Evolutionary conservation across 768 basidiomycete genomes (phyloP).

Genomic region (Trametes meyenii): DNA sequence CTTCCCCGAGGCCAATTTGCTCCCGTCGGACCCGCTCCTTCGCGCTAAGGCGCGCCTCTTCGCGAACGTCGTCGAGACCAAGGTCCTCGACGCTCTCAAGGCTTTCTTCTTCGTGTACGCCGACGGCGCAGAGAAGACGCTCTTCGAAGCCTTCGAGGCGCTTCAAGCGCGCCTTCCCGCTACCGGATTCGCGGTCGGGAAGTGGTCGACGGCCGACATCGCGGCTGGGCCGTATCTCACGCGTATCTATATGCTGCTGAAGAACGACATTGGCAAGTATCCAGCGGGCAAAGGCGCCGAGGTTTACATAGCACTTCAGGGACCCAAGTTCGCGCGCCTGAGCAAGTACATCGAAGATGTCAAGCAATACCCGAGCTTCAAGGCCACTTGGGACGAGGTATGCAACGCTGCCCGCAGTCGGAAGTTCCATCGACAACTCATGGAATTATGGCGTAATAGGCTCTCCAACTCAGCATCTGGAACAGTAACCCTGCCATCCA

Average conservation of each 20-base stretch:
- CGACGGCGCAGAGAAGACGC: constrained; percentile 40
- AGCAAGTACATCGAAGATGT: constrained; percentile 51
- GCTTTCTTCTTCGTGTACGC: constrained; percentile 53
- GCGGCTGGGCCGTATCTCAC: constrained; percentile 61
- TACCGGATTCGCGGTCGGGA: constrained; percentile 46
- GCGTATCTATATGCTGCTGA: constrained; percentile 45
- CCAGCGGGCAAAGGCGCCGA: constrained; percentile 49
- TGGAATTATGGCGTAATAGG: neutral
- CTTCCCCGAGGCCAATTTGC: constrained; percentile 47
- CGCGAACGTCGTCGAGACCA: constrained; percentile 52
- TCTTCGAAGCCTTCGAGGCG: constrained; percentile 47
- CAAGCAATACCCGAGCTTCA: constrained; percentile 52
- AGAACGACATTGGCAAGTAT: constrained; percentile 55
- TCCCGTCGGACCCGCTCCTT: constrained; percentile 56
- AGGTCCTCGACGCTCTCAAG: constrained; percentile 43
- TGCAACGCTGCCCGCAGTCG: neutral
- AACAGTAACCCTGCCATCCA: neutral
- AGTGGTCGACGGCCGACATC: constrained; percentile 63
- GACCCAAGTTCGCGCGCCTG: constrained; percentile 52
- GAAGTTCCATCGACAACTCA: neutral
- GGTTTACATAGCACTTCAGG: constrained; percentile 44
- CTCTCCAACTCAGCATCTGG: neutral
- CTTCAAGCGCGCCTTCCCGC: constrained; percentile 54
- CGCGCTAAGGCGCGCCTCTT: constrained; percentile 68
- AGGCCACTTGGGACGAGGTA: constrained; percentile 55